Percentiles rank a stretch among this genome's conserved stretches.
Evolutionary conservation across 192 early-diverging fungal species (phyloP).

Genomic region (Physocladia obscura): DNA sequence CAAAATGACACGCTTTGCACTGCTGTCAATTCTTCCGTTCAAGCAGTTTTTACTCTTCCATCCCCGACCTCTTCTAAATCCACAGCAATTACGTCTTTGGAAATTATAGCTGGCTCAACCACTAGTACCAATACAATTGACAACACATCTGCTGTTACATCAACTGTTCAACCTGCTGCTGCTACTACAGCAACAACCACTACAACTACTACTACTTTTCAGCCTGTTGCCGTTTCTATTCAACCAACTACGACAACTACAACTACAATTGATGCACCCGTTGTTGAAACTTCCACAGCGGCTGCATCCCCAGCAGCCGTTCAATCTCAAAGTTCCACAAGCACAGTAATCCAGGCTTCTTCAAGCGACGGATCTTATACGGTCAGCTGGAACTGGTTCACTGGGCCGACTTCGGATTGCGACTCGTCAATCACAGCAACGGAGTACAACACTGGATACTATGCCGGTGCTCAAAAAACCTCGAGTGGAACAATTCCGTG

Average conservation of each 20-base stretch:
- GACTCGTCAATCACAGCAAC: slow-evolving; percentile 10
- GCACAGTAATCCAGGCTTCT: too few species aligned
- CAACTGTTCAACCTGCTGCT: neutral
- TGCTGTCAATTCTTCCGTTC: slow-evolving; percentile 2
- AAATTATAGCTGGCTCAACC: neutral
- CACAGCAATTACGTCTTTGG: neutral
- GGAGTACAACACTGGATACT: slow-evolving; percentile 22
- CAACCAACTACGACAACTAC: neutral
- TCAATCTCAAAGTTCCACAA: neutral
- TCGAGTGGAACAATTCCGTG: slow-evolving; percentile 9
- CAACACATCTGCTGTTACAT: neutral
- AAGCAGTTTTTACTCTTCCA: too few species aligned
- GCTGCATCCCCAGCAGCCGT: neutral
- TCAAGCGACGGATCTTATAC: neutral
- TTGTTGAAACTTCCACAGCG: neutral
- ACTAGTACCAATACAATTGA: neutral
- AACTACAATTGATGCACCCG: neutral
- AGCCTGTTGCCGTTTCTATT: neutral
- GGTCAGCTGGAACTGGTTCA: slow-evolving; percentile 20
- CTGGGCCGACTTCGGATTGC: neutral
- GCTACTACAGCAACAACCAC: neutral
- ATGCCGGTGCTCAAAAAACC: slow-evolving; percentile 17
- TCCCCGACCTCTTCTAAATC: neutral
- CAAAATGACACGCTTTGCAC: slow-evolving; percentile 21
- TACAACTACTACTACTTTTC: neutral